Evolutionary conservation across 2,329 filamentous ascomycete genomes (phyloP), one percentile per base, ranked within the genome.

Genomic region (Neofusicoccum ribis): DNA sequence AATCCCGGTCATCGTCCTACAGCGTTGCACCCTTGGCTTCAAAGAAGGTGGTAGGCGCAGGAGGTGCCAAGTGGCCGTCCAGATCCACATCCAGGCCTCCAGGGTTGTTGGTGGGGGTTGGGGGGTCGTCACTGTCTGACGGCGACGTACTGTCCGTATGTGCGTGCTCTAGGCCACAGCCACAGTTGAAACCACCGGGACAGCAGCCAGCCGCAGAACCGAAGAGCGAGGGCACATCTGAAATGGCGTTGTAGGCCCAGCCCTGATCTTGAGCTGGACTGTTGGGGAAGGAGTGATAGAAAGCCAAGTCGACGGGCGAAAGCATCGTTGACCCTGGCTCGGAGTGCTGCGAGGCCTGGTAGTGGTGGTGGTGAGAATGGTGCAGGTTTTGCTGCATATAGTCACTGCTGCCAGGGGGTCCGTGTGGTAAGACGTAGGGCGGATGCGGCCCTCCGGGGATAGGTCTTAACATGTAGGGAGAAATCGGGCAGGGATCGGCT

Each of bases 1-100:
- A 43, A 27, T 11, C 7, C 6, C 15, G 1, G 7, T 6, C 15
- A 14, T 34, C 47, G 2, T 36, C 11, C 17, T 60, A 60, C 56
- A 60, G 37, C 41, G 15, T 34, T n/a, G 27, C 31, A 8, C 56
- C 56, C 31, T 60, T 43, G 4, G 44, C 43, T 31, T 60, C 56
- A 5, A 47, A 47, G 41, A 60, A 60, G 3, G 15, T 36, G 1
- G 17, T 14, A 15, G 27, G 56, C 12, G 31, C 31, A 15, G 56
- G 12, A n/a, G 56, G 56, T 5, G 44, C 43, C 27, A 47, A 15
- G 31, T 47, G n/a, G 7, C 56, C 43, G 9, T 60, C 56, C 11
- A 31, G 56, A 27, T 60, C 56, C n/a, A 60, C 27, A 46, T 60
- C 56, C 31, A 47, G 17, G 31, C 56, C 27, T 4, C 56, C 56